These are phyloP conservation scores for Ophidiomyces ophidiicola DNA, from an alignment of 2,329 filamentous ascomycete genomes.

Conservation along the genomic window DNA sequence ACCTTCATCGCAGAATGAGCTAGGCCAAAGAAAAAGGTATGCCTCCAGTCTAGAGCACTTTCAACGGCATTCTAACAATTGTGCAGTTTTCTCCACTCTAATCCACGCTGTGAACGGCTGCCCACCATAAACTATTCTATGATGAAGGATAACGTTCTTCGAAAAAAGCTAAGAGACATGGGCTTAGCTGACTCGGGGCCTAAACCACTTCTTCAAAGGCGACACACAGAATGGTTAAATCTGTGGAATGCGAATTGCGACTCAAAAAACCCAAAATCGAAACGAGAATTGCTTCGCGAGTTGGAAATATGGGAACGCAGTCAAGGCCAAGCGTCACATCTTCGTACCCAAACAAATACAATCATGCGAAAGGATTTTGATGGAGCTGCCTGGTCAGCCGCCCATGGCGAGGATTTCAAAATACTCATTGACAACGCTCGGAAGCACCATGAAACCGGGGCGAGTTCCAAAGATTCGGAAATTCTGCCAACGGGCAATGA, in stretches of 20 bases:
- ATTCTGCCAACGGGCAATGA: constrained; percentile 9
- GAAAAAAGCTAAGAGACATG: constrained; percentile 69
- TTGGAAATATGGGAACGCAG: constrained; percentile 78
- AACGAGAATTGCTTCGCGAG: constrained; percentile 61
- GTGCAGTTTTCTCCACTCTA: not conserved
- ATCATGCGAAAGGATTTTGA: constrained; percentile 87
- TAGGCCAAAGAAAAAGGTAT: not conserved
- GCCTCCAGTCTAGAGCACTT: not conserved
- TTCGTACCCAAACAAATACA: constrained; percentile 23
- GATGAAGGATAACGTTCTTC: constrained; percentile 64
- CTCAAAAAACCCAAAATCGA: constrained; percentile 57
- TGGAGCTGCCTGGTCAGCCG: constrained; percentile 58
- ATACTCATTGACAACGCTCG: constrained; percentile 67
- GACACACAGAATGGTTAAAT: constrained; percentile 89
- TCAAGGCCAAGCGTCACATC: constrained; percentile 45
- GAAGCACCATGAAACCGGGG: constrained; percentile 33
- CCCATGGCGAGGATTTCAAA: constrained; percentile 63
- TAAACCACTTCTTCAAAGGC: constrained; percentile 57
- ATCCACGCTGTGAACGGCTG: constrained; percentile 49
- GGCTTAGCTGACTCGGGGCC: constrained; percentile 62
- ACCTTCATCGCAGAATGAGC: constrained; percentile 1
- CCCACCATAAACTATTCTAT: constrained; percentile 77
- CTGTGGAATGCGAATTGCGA: constrained; percentile 97
- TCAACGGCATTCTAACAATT: too few species aligned
- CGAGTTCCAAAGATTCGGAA: constrained; percentile 20